Conservation (phyloP, 2,329 filamentous ascomycete species). For the Pseudogymnoascus sp. region DNA sequence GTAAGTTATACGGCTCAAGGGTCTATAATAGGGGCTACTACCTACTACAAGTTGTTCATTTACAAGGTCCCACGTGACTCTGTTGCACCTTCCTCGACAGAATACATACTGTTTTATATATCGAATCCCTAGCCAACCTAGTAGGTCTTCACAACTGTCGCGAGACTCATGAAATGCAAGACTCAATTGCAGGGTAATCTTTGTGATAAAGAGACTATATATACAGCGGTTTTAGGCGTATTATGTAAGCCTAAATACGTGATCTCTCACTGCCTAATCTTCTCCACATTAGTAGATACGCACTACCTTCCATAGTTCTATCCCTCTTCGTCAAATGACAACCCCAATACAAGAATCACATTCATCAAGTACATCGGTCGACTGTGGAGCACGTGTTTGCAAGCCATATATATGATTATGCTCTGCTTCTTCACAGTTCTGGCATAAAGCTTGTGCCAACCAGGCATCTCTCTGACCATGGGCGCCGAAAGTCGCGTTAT, state of each 20-base stretch:
- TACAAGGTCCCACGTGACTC: too few species aligned
- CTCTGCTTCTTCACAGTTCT: neutral
- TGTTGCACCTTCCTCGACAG: neutral
- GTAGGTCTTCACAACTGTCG: neutral
- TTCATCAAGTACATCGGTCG: neutral
- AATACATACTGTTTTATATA: neutral
- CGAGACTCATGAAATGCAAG: neutral
- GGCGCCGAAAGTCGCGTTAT: neutral
- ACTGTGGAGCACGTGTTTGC: neutral
- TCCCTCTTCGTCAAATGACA: neutral
- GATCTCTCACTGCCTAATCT: neutral
- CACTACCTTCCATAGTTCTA: neutral
- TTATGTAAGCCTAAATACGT: neutral
- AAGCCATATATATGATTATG: neutral
- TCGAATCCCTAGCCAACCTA: neutral
- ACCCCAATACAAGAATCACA: neutral
- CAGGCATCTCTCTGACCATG: neutral
- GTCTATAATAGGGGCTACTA: neutral
- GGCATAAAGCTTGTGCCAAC: neutral
- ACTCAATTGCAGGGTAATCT: neutral
- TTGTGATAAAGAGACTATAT: neutral
- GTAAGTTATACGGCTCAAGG: neutral
- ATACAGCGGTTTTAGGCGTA: neutral
- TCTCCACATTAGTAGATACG: neutral
- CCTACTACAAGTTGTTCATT: too few species aligned